These are phyloP conservation scores for Cladobotryum mycophilum DNA, from an alignment of 2,329 filamentous ascomycete species.

Conservation along the genomic window DNA sequence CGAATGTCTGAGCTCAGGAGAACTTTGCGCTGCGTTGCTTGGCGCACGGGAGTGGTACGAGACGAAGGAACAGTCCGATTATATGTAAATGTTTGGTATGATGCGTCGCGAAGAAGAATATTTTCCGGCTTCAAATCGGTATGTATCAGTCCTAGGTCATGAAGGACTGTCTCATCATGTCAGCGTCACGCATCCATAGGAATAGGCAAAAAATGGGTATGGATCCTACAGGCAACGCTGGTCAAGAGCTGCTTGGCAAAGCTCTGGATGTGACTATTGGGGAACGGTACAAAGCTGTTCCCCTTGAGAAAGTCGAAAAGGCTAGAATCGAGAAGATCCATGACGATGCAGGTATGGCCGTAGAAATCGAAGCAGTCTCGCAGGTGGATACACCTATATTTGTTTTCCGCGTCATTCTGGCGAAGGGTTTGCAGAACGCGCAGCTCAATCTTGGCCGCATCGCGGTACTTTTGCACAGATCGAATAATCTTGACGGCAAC, in stretches of 20 bases:
- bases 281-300: constrained; percentile 90
- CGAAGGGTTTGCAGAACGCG: constrained; percentile 84
- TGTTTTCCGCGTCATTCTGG: constrained; percentile 82
- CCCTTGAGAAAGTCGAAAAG: constrained; percentile 96
- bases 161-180: constrained; percentile 56
- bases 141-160: constrained; percentile 93
- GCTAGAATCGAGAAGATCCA: constrained; percentile 76
- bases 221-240: constrained; percentile 81
- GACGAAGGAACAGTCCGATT: constrained; percentile 62
- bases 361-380: constrained; percentile 94
- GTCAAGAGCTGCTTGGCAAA: constrained; percentile 93
- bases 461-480: constrained; percentile 93
- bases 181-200: too few relatives aligned
- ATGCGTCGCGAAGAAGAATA: constrained; percentile 57
- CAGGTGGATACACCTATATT: constrained; percentile 92
- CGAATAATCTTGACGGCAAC: constrained; percentile 97
- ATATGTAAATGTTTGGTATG: constrained; percentile 63
- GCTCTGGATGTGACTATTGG: constrained; percentile 93
- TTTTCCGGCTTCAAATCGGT: constrained; percentile 70
- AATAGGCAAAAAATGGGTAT: not conserved
- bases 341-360: constrained; percentile 84
- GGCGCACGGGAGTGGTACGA: constrained; percentile 49
- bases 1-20: constrained; percentile 61
- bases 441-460: constrained; percentile 88
- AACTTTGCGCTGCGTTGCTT: constrained; percentile 56